Conservation (phyloP, 768 basidiomycete genomes). For the Symmetrospora coprosmae region DNA sequence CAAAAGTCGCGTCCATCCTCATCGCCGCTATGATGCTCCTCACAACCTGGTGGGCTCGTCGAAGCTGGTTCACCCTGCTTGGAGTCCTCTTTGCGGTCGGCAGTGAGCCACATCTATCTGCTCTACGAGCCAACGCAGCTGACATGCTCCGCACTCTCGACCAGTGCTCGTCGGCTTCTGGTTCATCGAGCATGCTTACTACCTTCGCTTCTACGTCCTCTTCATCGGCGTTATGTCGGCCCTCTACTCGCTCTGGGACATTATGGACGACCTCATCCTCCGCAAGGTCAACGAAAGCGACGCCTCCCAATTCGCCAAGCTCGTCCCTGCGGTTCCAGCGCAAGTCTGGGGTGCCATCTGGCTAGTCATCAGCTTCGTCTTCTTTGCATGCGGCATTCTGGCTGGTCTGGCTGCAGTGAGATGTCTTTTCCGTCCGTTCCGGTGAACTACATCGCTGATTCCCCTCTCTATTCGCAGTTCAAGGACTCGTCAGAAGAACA, state of each 20-base stretch:
- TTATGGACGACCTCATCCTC: conserved; percentile 55
- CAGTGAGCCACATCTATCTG: conserved; percentile 22
- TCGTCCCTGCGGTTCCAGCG: conserved; percentile 41
- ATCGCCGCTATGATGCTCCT: conserved; percentile 74
- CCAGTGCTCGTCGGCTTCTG: conserved; percentile 32
- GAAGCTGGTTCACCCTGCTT: conserved; percentile 45
- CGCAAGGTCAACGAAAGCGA: conserved; percentile 61
- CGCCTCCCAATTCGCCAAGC: conserved; percentile 65
- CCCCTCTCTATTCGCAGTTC: neutral
- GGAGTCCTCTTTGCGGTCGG: conserved; percentile 46
- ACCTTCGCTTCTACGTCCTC: conserved; percentile 58
- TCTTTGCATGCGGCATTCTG: conserved; percentile 60
- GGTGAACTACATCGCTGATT: neutral
- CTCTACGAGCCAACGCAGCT: conserved; percentile 60
- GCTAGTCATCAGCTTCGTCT: conserved; percentile 58
- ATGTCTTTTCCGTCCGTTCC: neutral
- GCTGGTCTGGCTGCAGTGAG: conserved; percentile 51
- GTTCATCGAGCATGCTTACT: conserved; percentile 61
- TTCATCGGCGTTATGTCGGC: conserved; percentile 26
- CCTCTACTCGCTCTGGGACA: conserved; percentile 52
- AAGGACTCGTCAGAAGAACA: conserved; percentile 13
- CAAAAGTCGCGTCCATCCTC: conserved; percentile 65
- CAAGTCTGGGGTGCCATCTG: conserved; percentile 47
- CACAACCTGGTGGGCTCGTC: conserved; percentile 54
- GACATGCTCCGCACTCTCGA: conserved; percentile 44